Percentiles rank a stretch among this genome's conserved stretches.
phyloP scores from a whole-genome alignment of 345 rosid species.

The Moringa oleifera region DNA sequence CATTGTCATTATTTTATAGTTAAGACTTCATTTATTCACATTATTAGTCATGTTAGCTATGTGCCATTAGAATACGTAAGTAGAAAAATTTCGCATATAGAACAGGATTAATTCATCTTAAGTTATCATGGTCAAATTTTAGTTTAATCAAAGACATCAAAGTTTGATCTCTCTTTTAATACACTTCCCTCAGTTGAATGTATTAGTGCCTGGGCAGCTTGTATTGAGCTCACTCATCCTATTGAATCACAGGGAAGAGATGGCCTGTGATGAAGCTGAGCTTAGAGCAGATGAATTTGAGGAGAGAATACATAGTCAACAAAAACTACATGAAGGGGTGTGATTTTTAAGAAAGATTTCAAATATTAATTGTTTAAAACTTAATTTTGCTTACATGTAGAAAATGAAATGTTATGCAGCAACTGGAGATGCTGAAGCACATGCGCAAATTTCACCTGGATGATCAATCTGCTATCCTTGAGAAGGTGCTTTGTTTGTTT shows the following conservation, averaged over 20 bases:
- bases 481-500: conserved; percentile 41
- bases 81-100: no score
- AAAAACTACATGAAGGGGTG: conserved; percentile 60
- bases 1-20: no score
- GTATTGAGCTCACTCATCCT: background rate
- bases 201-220: background rate
- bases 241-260: conserved; percentile 50
- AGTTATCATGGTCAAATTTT: no score
- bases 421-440: conserved; percentile 77
- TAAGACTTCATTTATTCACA: background rate
- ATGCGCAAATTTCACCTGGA: conserved; percentile 67
- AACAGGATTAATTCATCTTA: no score
- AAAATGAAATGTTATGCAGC: conserved; percentile 32
- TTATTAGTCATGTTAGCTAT: background rate
- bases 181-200: background rate
- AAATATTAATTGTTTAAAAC: background rate
- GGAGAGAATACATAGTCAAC: conserved; percentile 44
- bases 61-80: background rate
- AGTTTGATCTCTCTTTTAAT: no score
- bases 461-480: conserved; percentile 65
- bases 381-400: background rate
- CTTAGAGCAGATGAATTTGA: conserved; percentile 58
- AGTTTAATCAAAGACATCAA: no score
- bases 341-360: background rate
- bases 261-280: conserved; percentile 84